phyloP scores from a whole-genome alignment of 805 yeast genomes.

The Hanseniaspora hatyaiensis region DNA sequence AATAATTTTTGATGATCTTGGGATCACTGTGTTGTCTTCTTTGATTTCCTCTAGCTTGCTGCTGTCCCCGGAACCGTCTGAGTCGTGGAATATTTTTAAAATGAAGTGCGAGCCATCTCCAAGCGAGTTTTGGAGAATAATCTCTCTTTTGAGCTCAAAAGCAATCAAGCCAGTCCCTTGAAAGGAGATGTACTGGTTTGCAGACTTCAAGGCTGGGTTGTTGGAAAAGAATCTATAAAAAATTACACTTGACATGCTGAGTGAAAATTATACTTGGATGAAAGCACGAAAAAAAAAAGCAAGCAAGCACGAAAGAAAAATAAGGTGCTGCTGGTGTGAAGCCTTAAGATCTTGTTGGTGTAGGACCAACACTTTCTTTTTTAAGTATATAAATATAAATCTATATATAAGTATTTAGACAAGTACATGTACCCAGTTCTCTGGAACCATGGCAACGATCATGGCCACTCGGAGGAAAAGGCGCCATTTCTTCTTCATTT shows the following conservation, averaged over 20 bases:
- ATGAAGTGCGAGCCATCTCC: constrained; percentile 81
- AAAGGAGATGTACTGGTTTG: constrained; percentile 34
- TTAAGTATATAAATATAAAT: neutral
- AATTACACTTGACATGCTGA: constrained; percentile 8
- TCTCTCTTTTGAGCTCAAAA: constrained; percentile 86
- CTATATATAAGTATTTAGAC: too few relatives aligned
- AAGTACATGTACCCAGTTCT: too few relatives aligned
- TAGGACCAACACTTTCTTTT: too few relatives aligned
- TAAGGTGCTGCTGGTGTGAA: too few relatives aligned
- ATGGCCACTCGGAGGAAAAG: too few relatives aligned
- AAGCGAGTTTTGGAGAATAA: constrained; percentile 65
- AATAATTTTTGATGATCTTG: constrained; percentile 73
- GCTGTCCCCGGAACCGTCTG: constrained; percentile 34
- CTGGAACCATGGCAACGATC: too few relatives aligned
- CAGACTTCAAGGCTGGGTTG: constrained; percentile 18
- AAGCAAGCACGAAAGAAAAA: too few relatives aligned
- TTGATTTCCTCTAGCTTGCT: constrained; percentile 64
- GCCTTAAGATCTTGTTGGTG: too few relatives aligned
- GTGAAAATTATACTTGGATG: neutral
- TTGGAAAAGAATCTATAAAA: constrained; percentile 13
- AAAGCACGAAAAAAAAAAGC: too few relatives aligned
- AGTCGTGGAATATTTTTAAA: constrained; percentile 41
- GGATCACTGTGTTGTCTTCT: constrained; percentile 84
- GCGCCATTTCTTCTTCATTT: too few relatives aligned
- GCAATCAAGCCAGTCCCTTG: constrained; percentile 96